Evolutionary conservation across 202 grass and related monocot genomes (phyloP).

Genomic region (Schoenoplectus tabernaemontani): DNA sequence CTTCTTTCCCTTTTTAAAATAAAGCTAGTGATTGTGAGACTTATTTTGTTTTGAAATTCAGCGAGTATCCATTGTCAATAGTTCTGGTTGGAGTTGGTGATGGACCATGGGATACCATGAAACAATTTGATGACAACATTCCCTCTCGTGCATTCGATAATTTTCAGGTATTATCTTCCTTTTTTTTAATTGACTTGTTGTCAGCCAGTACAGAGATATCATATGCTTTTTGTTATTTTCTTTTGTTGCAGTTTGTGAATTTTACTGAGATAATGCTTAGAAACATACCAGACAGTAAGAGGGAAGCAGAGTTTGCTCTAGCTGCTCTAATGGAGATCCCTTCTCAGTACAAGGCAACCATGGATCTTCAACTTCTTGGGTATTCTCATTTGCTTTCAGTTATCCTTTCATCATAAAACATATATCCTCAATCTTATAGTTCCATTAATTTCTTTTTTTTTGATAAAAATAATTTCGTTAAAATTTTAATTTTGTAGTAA

Average conservation of each 20-base stretch:
- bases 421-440: neutral
- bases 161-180: slow-evolving; percentile 45
- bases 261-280: slow-evolving; percentile 81
- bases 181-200: neutral
- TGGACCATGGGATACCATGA: slow-evolving; percentile 85
- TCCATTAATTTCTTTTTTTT: too few species aligned
- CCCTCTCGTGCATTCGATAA: slow-evolving; percentile 66
- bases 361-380: slow-evolving; percentile 59
- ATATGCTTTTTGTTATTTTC: neutral
- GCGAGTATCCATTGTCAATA: slow-evolving; percentile 69
- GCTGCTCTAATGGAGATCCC: slow-evolving; percentile 75
- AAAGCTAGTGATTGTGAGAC: neutral
- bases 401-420: neutral
- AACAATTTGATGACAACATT: slow-evolving; percentile 65
- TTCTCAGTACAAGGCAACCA: slow-evolving; percentile 47
- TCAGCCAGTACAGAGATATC: neutral
- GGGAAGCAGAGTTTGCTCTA: slow-evolving; percentile 70
- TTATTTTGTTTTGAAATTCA: slow-evolving; percentile 26
- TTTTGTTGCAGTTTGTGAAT: slow-evolving; percentile 55
- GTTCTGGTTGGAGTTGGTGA: slow-evolving; percentile 78
- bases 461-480: too few species aligned
- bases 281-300: slow-evolving; percentile 44
- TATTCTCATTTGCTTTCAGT: slow-evolving; percentile 29
- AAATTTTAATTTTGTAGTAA: slow-evolving; percentile 33
- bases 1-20: slow-evolving; percentile 4